Percentiles rank a stretch among this genome's conserved stretches.
Evolutionary conservation across 805 yeast species (phyloP).

Genomic region (Kuraishia hungarica): DNA sequence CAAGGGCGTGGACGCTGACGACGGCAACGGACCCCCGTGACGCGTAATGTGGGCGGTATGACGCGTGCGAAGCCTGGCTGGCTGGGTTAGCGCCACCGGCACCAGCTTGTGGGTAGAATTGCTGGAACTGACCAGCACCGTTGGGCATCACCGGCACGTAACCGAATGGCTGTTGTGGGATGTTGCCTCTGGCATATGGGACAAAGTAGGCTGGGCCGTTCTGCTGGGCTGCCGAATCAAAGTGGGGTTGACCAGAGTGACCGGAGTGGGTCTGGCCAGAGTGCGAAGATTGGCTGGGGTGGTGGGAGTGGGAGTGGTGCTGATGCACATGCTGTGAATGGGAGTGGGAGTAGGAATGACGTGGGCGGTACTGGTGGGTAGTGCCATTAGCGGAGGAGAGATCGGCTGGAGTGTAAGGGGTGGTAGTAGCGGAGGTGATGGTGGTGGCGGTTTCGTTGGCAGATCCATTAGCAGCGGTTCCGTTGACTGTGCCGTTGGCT

Average conservation of each 20-base stretch:
- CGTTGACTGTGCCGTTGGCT: neutral
- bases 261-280: neutral
- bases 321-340: constrained; percentile 4
- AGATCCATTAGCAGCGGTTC: no score
- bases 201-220: neutral
- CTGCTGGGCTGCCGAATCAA: neutral
- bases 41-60: neutral
- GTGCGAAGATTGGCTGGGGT: neutral
- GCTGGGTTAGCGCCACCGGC: no score
- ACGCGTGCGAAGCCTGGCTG: no score
- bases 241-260: neutral
- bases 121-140: neutral
- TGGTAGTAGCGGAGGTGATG: no score
- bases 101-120: neutral
- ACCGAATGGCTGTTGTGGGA: neutral
- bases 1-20: constrained; percentile 7
- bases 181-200: neutral
- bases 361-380: neutral
- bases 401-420: no score
- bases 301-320: neutral
- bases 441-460: no score
- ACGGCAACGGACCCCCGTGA: neutral
- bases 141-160: neutral
- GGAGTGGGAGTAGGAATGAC: constrained; percentile 1
- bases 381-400: no score